A percentile compares a stretch with the other conserved stretches of the same genome.
Evolutionary conservation across 805 yeast species (phyloP).

Genomic region (Metschnikowia cerradonensis): DNA sequence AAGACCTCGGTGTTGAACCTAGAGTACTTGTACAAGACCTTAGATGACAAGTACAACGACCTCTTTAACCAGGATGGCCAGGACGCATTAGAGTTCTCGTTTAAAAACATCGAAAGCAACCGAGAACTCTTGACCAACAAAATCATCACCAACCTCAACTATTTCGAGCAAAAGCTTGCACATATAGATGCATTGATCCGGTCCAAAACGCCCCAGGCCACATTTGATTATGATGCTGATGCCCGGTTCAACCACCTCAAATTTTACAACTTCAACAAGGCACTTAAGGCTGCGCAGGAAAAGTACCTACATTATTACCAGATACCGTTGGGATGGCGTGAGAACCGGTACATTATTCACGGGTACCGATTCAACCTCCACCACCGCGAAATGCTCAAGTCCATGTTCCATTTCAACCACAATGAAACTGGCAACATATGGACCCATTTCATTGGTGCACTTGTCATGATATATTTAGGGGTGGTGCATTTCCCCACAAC

Average conservation of each 20-base stretch:
- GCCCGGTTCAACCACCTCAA: constrained; percentile 32
- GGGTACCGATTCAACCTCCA: constrained; percentile 82
- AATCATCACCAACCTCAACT: constrained; percentile 40
- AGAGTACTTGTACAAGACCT: constrained; percentile 34
- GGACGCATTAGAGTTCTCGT: neutral
- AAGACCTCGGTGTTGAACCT: constrained; percentile 35
- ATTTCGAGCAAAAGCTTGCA: constrained; percentile 37
- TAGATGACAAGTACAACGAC: constrained; percentile 40
- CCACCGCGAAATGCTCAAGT: constrained; percentile 54
- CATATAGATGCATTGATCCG: constrained; percentile 38
- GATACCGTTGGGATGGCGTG: constrained; percentile 90
- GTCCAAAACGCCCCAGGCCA: constrained; percentile 28
- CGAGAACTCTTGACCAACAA: constrained; percentile 32
- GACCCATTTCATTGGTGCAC: constrained; percentile 79
- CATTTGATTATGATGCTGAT: constrained; percentile 25
- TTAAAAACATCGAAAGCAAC: constrained; percentile 5
- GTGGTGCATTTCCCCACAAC: constrained; percentile 62
- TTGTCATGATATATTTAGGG: constrained; percentile 53
- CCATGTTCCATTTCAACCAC: constrained; percentile 60
- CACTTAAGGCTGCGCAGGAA: constrained; percentile 27
- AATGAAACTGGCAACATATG: constrained; percentile 92
- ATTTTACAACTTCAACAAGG: constrained; percentile 37
- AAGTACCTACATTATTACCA: constrained; percentile 67
- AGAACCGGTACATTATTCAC: constrained; percentile 74
- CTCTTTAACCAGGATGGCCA: constrained; percentile 25